Evolutionary conservation across 306 rosid species (phyloP).

Genomic region (Fragaria ananassa): DNA sequence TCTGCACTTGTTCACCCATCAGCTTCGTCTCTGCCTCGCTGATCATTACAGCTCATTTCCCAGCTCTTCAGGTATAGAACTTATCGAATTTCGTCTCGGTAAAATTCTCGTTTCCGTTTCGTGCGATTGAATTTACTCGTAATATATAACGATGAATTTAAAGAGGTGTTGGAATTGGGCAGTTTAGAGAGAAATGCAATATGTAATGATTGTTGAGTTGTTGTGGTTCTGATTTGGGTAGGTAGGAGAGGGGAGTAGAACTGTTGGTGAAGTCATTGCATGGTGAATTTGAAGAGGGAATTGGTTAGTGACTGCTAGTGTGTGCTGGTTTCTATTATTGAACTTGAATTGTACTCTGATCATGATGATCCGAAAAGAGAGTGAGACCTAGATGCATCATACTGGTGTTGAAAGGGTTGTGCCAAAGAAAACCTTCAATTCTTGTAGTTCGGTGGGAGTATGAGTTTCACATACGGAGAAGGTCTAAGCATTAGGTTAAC

Average conservation of each 20-base stretch:
- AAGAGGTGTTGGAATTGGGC: not conserved
- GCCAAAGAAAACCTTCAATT: not conserved
- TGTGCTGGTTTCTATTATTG: not conserved
- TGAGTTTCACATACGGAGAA: not conserved
- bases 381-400: not conserved
- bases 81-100: not conserved
- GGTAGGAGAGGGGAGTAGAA: not conserved
- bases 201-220: no score
- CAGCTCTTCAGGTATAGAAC: conserved; percentile 2
- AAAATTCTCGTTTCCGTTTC: not conserved
- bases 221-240: no score
- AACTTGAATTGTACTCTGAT: not conserved
- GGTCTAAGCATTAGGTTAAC: not conserved
- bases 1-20: no score
- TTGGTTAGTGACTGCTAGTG: not conserved
- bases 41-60: not conserved
- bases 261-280: not conserved
- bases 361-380: not conserved
- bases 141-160: not conserved
- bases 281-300: not conserved
- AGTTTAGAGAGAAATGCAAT: not conserved
- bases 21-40: not conserved
- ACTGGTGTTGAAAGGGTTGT: not conserved
- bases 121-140: not conserved
- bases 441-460: not conserved